Evolutionary conservation across 208 protist genomes (phyloP).

Genomic region (Angomonas ambiguus): DNA sequence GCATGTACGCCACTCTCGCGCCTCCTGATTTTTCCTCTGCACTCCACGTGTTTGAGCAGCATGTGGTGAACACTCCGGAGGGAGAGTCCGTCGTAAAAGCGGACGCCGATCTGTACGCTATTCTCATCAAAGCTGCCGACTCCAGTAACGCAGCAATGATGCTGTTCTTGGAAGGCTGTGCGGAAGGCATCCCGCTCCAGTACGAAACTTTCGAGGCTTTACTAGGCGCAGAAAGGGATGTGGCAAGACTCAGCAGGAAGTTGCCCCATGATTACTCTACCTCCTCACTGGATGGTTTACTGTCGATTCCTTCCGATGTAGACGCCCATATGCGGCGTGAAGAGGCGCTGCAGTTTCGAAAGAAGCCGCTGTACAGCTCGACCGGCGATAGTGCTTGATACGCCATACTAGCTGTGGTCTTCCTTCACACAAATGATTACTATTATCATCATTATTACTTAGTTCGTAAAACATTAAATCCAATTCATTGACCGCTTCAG

Average conservation of each 20-base stretch:
- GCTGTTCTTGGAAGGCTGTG: slow-evolving; percentile 81
- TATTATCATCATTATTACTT: no score
- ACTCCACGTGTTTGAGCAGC: slow-evolving; percentile 56
- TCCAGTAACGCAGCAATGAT: slow-evolving; percentile 81
- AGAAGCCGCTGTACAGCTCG: slow-evolving; percentile 68
- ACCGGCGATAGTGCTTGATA: slow-evolving; percentile 48
- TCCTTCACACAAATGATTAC: no score
- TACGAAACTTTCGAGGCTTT: slow-evolving; percentile 66
- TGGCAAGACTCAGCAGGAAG: slow-evolving; percentile 56
- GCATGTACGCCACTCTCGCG: slow-evolving; percentile 77
- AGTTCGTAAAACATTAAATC: no score
- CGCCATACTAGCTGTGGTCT: neutral
- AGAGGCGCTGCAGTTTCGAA: slow-evolving; percentile 62
- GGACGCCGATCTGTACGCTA: slow-evolving; percentile 50
- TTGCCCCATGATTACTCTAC: slow-evolving; percentile 75
- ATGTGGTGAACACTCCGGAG: slow-evolving; percentile 49
- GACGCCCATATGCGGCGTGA: slow-evolving; percentile 83
- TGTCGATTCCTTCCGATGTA: slow-evolving; percentile 68
- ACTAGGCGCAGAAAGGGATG: slow-evolving; percentile 32
- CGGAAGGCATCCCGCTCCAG: slow-evolving; percentile 52
- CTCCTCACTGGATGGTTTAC: slow-evolving; percentile 61
- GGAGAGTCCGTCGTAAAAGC: slow-evolving; percentile 42
- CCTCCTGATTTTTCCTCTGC: slow-evolving; percentile 66
- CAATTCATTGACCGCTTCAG: no score
- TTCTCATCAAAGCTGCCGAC: slow-evolving; percentile 67